Evolutionary conservation across 768 basidiomycete genomes (phyloP).

Genomic region (Panaeolus cyanescens): DNA sequence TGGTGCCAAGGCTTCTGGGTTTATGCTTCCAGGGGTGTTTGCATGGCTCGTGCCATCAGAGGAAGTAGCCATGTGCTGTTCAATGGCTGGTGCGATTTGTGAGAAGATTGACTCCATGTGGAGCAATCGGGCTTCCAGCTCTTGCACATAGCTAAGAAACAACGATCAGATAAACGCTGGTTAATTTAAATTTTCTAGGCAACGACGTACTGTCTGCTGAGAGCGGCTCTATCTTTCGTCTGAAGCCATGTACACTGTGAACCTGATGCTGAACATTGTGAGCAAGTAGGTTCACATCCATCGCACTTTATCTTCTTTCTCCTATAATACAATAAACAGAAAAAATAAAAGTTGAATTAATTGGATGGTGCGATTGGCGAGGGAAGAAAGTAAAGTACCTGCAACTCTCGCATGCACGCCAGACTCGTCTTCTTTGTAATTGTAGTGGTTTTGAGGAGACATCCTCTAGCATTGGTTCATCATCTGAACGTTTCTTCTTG

Average conservation of each 20-base stretch:
- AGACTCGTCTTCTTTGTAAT: slow-evolving; percentile 78
- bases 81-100: slow-evolving; percentile 78
- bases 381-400: slow-evolving; percentile 49
- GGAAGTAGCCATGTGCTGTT: slow-evolving; percentile 62
- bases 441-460: slow-evolving; percentile 69
- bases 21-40: slow-evolving; percentile 27
- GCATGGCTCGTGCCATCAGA: slow-evolving; percentile 41
- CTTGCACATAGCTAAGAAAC: slow-evolving; percentile 77
- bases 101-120: slow-evolving; percentile 89
- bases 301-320: slow-evolving; percentile 96
- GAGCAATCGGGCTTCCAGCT: slow-evolving; percentile 82
- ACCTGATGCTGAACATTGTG: slow-evolving; percentile 74
- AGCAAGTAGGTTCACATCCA: slow-evolving; percentile 83
- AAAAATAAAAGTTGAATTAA: slow-evolving; percentile 13
- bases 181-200: slow-evolving; percentile 1
- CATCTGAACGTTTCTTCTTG: slow-evolving; percentile 77
- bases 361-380: slow-evolving; percentile 10
- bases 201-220: slow-evolving; percentile 80
- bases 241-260: slow-evolving; percentile 88
- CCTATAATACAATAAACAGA: slow-evolving; percentile 38
- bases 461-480: slow-evolving; percentile 60
- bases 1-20: slow-evolving; percentile 35
- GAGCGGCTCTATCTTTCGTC: slow-evolving; percentile 87
- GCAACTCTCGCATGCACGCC: slow-evolving; percentile 90
- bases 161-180: slow-evolving; percentile 11